phyloP scores from a whole-genome alignment of 2,329 filamentous ascomycete genomes.

The Dactylellina haptotyla region DNA sequence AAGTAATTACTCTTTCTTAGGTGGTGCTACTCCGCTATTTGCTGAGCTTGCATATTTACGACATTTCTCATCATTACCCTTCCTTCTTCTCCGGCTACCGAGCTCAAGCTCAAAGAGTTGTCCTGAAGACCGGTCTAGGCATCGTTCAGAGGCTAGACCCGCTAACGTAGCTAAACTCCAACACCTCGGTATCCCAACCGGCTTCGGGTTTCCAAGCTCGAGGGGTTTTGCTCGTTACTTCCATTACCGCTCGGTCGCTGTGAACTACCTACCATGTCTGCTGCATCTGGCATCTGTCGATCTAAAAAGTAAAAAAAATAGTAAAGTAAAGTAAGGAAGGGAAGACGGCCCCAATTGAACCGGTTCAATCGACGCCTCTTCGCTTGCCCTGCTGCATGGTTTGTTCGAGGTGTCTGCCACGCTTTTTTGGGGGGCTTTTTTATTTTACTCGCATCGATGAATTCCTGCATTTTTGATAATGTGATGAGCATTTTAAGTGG shows the following conservation, averaged over 20 bases:
- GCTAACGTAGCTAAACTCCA: no score
- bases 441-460: slow-evolving; percentile 2
- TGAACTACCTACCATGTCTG: no score
- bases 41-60: not conserved
- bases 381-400: slow-evolving; percentile 31
- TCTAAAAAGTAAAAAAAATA: no score
- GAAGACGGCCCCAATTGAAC: slow-evolving; percentile 37
- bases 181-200: not conserved
- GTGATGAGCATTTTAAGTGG: slow-evolving; percentile 15
- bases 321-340: no score
- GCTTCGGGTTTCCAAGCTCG: no score
- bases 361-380: slow-evolving; percentile 35
- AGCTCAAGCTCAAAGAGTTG: no score
- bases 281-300: slow-evolving; percentile 32
- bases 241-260: no score
- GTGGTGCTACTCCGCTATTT: no score
- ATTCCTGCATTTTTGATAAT: slow-evolving; percentile 10
- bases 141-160: not conserved
- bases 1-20: no score
- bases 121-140: not conserved
- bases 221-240: no score
- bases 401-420: not conserved
- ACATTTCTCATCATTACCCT: not conserved
- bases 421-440: not conserved
- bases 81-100: no score